A percentile compares a stretch with the other conserved stretches of the same genome.
phyloP scores from a whole-genome alignment of 257 asterid genomes.

The Eustoma russellianum region DNA sequence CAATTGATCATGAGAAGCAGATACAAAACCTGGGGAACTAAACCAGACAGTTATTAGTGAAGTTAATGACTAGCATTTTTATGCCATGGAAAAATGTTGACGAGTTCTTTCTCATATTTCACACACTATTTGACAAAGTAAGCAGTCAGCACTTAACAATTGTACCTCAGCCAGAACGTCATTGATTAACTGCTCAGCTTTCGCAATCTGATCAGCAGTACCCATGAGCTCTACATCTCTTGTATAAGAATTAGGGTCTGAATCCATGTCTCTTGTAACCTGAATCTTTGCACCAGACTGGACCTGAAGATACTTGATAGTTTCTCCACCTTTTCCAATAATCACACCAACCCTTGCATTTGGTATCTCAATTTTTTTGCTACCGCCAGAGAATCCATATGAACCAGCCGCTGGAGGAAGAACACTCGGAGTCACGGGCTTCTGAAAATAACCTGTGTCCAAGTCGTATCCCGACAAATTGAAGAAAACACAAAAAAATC shows the following conservation, averaged over 20 bases:
- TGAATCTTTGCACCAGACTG: conserved; percentile 95
- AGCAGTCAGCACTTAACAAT: too few relatives aligned
- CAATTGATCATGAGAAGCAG: too few relatives aligned
- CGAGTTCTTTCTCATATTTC: too few relatives aligned
- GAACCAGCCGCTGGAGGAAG: conserved; percentile 37
- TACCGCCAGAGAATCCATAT: conserved; percentile 40
- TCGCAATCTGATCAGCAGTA: conserved; percentile 62
- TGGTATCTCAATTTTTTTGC: conserved; percentile 59
- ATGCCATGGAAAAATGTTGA: too few relatives aligned
- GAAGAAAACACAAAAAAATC: neutral
- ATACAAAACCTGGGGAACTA: too few relatives aligned
- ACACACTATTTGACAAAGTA: too few relatives aligned
- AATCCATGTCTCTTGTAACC: conserved; percentile 79
- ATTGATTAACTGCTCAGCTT: conserved; percentile 60
- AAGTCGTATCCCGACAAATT: too few relatives aligned
- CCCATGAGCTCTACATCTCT: conserved; percentile 73
- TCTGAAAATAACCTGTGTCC: conserved; percentile 18
- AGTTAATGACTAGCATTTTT: too few relatives aligned
- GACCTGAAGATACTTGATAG: conserved; percentile 70
- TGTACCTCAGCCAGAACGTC: conserved; percentile 45
- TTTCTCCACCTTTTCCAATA: conserved; percentile 91
- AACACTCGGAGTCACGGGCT: conserved; percentile 10
- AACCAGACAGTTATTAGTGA: too few relatives aligned
- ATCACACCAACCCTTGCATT: conserved; percentile 67
- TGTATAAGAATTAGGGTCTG: conserved; percentile 57